phyloP scores from a whole-genome alignment of 331 rosid genomes.

The Acacia pycnantha region DNA sequence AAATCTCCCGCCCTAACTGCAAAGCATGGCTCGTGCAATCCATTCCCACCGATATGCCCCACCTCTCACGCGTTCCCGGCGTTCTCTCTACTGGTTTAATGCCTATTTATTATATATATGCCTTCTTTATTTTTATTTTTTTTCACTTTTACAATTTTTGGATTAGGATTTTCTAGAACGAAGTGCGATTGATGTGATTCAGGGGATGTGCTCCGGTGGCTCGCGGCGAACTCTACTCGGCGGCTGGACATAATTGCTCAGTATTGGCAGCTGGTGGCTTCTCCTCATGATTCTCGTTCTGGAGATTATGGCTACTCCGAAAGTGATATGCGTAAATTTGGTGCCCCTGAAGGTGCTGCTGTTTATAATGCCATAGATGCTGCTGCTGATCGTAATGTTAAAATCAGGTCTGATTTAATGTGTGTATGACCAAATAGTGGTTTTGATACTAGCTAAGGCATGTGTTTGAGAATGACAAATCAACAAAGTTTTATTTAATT shows the following conservation, averaged over 20 bases:
- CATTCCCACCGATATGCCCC: conserved; percentile 86
- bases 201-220: conserved; percentile 91
- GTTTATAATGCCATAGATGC: conserved; percentile 63
- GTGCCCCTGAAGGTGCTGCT: conserved; percentile 68
- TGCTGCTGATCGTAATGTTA: conserved; percentile 79
- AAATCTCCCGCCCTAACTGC: conserved; percentile 40
- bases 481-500: conserved; percentile 7
- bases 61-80: conserved; percentile 64
- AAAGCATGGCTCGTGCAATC: conserved; percentile 96
- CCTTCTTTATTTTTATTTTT: neutral
- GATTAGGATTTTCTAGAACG: neutral
- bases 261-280: conserved; percentile 77
- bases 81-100: conserved; percentile 72
- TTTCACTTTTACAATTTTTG: neutral
- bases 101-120: neutral
- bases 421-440: neutral
- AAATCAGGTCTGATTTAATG: conserved; percentile 43
- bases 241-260: conserved; percentile 79
- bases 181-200: neutral
- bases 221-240: conserved; percentile 72
- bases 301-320: conserved; percentile 83
- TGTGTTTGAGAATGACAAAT: neutral
- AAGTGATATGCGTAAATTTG: conserved; percentile 59
- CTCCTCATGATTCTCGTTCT: conserved; percentile 63
- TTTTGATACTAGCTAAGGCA: neutral